phyloP scores from a whole-genome alignment of 2,329 filamentous ascomycete species.

The Epichloe aotearoae region DNA sequence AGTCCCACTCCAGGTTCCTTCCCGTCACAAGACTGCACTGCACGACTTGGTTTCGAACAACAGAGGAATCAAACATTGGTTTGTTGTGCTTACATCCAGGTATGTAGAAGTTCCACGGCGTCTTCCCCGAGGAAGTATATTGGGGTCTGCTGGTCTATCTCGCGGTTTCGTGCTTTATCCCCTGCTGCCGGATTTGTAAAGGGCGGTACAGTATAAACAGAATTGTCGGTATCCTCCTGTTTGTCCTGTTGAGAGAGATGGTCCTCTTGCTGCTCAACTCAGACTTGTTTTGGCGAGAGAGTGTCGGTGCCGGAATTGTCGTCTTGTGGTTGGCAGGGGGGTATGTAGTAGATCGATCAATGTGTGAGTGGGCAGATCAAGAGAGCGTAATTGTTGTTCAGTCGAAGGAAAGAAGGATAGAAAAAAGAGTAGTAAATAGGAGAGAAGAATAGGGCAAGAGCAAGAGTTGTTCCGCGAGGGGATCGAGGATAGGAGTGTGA shows the following conservation, averaged over 20 bases:
- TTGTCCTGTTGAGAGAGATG: background rate
- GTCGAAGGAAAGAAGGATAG: background rate
- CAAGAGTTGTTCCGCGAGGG: background rate
- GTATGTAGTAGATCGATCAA: background rate
- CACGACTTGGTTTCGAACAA: background rate
- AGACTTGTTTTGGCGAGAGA: background rate
- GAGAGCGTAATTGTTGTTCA: background rate
- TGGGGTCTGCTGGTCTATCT: background rate
- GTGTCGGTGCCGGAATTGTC: no score
- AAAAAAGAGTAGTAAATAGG: background rate
- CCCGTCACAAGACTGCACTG: background rate
- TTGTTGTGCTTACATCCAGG: conserved; percentile 2
- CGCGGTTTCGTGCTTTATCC: background rate
- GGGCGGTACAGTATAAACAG: background rate
- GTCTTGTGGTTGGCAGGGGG: background rate
- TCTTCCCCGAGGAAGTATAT: background rate
- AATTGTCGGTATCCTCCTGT: background rate
- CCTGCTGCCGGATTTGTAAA: background rate
- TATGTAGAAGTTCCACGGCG: background rate
- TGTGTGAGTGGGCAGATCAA: background rate
- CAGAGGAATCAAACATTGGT: background rate
- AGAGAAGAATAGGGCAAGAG: conserved; percentile 1
- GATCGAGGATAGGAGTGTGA: background rate
- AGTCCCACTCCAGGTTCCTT: background rate
- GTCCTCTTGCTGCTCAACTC: no score